Evolutionary conservation across 2,329 filamentous ascomycete species (phyloP).

Genomic region (Grosmannia serpens): DNA sequence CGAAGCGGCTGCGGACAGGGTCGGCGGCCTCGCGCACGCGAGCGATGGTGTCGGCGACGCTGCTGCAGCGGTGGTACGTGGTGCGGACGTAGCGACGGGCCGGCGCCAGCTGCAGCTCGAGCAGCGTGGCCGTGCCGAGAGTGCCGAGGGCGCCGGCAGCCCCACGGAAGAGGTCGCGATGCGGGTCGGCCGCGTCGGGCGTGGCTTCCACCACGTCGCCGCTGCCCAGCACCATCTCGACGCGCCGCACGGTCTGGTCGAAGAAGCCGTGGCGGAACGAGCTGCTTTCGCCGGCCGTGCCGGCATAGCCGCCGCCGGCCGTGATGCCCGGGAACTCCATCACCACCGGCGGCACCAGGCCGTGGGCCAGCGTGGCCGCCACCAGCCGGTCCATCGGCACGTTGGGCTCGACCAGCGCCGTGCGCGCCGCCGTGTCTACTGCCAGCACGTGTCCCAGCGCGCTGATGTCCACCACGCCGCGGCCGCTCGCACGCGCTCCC

Average conservation of each 20-base stretch:
- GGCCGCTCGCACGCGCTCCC: conserved; percentile 14
- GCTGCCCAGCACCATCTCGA: conserved; percentile 60
- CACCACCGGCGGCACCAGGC: conserved; percentile 58
- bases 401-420: conserved; percentile 62
- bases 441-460: conserved; percentile 50
- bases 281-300: conserved; percentile 59
- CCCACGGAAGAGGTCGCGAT: conserved; percentile 49
- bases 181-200: conserved; percentile 19
- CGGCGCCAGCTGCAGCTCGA: conserved; percentile 52
- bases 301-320: conserved; percentile 58
- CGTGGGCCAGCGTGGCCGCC: conserved; percentile 50
- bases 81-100: conserved; percentile 51
- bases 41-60: conserved; percentile 34
- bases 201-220: conserved; percentile 47
- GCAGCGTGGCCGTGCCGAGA: conserved; percentile 53
- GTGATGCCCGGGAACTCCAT: conserved; percentile 72
- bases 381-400: conserved; percentile 64
- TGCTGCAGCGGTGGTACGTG: conserved; percentile 44
- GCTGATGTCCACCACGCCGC: conserved; percentile 46
- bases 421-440: conserved; percentile 42
- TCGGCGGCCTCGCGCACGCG: conserved; percentile 24
- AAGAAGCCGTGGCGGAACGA: conserved; percentile 63
- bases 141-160: conserved; percentile 59
- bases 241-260: conserved; percentile 47
- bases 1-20: conserved; percentile 17